Evolutionary conservation across 75 land plant species (phyloP).

Genomic region (Larix kaempferi): DNA sequence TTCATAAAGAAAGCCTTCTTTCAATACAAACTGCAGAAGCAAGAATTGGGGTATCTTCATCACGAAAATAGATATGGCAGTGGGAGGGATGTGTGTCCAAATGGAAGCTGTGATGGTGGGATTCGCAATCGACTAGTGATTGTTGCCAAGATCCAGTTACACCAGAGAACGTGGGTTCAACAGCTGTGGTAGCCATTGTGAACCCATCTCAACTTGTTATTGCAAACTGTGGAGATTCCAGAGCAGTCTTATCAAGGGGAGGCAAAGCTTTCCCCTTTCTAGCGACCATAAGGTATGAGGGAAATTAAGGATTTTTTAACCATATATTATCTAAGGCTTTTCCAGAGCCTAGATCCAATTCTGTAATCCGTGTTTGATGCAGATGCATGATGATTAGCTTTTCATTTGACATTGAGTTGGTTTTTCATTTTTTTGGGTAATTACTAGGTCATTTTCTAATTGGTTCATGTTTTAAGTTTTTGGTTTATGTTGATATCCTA

Average conservation of each 20-base stretch:
- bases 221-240: slow-evolving; percentile 54
- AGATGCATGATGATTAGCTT: neutral
- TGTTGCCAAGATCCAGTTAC: too few species aligned
- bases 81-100: slow-evolving; percentile 45
- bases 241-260: slow-evolving; percentile 50
- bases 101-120: slow-evolving; percentile 11
- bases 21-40: too few species aligned
- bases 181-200: slow-evolving; percentile 44
- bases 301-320: neutral
- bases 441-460: neutral
- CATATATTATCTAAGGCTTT: neutral
- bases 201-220: slow-evolving; percentile 29
- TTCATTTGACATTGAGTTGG: neutral
- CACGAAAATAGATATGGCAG: slow-evolving; percentile 64
- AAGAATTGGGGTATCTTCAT: neutral
- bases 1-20: too few species aligned
- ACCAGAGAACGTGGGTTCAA: slow-evolving; percentile 49
- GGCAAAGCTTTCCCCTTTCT: slow-evolving; percentile 45
- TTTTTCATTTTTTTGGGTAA: neutral
- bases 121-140: too few species aligned
- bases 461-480: neutral
- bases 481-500: too few species aligned
- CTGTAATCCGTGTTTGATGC: neutral
- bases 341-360: neutral
- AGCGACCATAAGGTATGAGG: slow-evolving; percentile 38